Evolutionary conservation across 2,329 filamentous ascomycete genomes (phyloP).

Genomic region (Nannizzia gypsea): DNA sequence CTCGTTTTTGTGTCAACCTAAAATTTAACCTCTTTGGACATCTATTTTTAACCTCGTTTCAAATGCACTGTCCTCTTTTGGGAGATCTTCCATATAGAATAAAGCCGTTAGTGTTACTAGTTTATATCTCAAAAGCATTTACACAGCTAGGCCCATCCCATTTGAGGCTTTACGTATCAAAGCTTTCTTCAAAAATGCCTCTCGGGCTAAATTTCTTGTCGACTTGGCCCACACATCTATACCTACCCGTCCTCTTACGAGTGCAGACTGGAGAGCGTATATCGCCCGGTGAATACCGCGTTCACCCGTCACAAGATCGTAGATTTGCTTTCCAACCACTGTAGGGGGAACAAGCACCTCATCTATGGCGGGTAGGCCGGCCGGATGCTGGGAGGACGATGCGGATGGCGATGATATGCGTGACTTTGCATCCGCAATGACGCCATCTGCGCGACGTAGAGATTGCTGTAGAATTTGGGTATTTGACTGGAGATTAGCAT

Average conservation of each 20-base stretch:
- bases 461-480: slow-evolving; percentile 65
- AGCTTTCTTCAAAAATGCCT: slow-evolving; percentile 37
- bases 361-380: slow-evolving; percentile 61
- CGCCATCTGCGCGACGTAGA: slow-evolving; percentile 63
- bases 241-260: slow-evolving; percentile 35
- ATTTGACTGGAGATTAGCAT: slow-evolving; percentile 61
- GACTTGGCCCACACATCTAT: slow-evolving; percentile 37
- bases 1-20: too few species aligned
- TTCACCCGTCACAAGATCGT: slow-evolving; percentile 80
- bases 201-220: slow-evolving; percentile 36
- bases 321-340: slow-evolving; percentile 84
- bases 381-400: slow-evolving; percentile 10
- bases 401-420: slow-evolving; percentile 30
- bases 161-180: slow-evolving; percentile 35
- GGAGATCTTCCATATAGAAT: too few species aligned
- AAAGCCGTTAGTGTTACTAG: neutral
- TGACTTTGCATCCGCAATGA: slow-evolving; percentile 60
- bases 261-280: slow-evolving; percentile 46
- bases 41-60: too few species aligned
- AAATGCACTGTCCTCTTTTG: too few species aligned
- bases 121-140: neutral
- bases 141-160: slow-evolving; percentile 33
- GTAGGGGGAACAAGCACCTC: slow-evolving; percentile 88
- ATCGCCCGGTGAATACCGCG: slow-evolving; percentile 74
- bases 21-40: too few species aligned